phyloP scores from a whole-genome alignment of 2,329 filamentous ascomycete genomes.

The Ophiosphaerella korrae region DNA sequence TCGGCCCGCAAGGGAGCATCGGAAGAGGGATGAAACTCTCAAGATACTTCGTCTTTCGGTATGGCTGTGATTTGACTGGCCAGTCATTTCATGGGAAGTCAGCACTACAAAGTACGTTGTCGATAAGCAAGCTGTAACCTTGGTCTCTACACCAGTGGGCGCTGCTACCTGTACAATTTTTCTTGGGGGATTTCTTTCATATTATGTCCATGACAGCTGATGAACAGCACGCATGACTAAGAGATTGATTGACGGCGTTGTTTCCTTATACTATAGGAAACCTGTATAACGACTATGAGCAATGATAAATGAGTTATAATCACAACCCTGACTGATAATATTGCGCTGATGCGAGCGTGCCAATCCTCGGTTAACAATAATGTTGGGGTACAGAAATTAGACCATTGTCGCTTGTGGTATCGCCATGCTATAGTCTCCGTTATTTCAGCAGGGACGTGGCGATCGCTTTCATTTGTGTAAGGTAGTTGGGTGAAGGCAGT shows the following conservation, averaged over 20 bases:
- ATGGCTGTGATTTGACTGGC: constrained; percentile 27
- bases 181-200: constrained; percentile 15
- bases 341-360: too few relatives aligned
- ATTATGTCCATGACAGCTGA: constrained; percentile 13
- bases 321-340: too few relatives aligned
- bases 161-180: constrained; percentile 28
- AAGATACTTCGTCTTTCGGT: constrained; percentile 12
- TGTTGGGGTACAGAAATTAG: neutral
- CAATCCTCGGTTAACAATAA: too few relatives aligned
- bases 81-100: constrained; percentile 30
- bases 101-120: constrained; percentile 11
- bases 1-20: constrained; percentile 16
- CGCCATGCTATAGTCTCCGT: too few relatives aligned
- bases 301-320: constrained; percentile 10
- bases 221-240: constrained; percentile 18
- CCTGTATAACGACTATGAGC: constrained; percentile 23
- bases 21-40: constrained; percentile 5
- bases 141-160: constrained; percentile 13
- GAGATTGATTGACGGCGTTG: constrained; percentile 11
- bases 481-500: neutral
- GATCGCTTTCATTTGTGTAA: neutral
- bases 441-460: too few relatives aligned
- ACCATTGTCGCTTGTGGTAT: neutral
- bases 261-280: constrained; percentile 8
- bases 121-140: constrained; percentile 15